Evolutionary conservation across 768 basidiomycete species (phyloP).

Genomic region (Mrakia gelida): DNA sequence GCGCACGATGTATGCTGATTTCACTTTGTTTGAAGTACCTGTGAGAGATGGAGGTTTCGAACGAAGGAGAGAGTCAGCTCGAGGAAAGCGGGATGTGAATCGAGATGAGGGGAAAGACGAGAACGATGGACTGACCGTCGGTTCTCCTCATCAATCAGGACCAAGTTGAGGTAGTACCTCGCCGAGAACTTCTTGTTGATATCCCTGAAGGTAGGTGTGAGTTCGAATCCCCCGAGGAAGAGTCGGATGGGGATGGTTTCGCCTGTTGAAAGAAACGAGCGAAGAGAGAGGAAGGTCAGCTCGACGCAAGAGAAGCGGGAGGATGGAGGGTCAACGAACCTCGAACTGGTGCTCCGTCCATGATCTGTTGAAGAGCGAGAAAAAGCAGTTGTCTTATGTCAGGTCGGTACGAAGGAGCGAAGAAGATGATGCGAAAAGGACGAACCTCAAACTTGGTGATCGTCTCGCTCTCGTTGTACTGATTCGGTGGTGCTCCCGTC

Average conservation of each 20-base stretch:
- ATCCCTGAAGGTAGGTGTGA: conserved; percentile 97
- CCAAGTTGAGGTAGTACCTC: conserved; percentile 93
- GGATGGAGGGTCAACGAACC: conserved; percentile 49
- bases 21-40: conserved; percentile 31
- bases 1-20: conserved; percentile 15
- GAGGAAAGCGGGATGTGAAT: not conserved
- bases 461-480: conserved; percentile 97
- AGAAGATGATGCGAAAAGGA: not conserved
- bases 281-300: not conserved
- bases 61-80: too few species aligned
- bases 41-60: not conserved
- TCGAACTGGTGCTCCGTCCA: conserved; percentile 97
- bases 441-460: conserved; percentile 87
- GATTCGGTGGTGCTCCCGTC: conserved; percentile 94
- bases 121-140: conserved; percentile 50
- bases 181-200: conserved; percentile 99
- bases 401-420: not conserved
- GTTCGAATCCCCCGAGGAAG: conserved; percentile 95
- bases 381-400: not conserved
- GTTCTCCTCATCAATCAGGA: conserved; percentile 97
- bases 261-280: conserved; percentile 51
- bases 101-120: not conserved
- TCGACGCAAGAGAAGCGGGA: not conserved
- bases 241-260: conserved; percentile 97
- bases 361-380: conserved; percentile 54